Conservation (phyloP, 164 flowering plant genomes). For the Paratinospora sagittata region DNA sequence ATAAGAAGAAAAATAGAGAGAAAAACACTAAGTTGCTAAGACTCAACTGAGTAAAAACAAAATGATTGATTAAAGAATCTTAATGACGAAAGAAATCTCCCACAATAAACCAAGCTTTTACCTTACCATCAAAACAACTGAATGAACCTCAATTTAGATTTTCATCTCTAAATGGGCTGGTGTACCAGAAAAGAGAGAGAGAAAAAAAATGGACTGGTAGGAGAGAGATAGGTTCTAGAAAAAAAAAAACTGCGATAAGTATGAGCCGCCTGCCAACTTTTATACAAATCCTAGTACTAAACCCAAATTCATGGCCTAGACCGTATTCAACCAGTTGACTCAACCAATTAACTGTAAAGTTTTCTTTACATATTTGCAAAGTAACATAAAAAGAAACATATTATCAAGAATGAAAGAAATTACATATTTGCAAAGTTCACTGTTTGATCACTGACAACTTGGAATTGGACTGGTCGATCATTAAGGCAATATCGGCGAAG, state of each 20-base stretch:
- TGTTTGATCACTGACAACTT: constrained; percentile 99
- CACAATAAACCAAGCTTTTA: neutral
- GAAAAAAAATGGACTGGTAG: no score
- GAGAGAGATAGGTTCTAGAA: neutral
- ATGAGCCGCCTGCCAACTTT: neutral
- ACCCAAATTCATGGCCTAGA: neutral
- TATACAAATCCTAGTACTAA: neutral
- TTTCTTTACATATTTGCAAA: no score
- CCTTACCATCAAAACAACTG: neutral
- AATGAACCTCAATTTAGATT: neutral
- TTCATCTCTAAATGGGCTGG: neutral
- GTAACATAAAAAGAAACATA: neutral
- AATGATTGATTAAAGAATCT: neutral
- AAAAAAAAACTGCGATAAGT: neutral
- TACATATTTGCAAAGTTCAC: constrained; percentile 82
- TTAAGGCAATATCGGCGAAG: constrained; percentile 84
- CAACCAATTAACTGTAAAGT: neutral
- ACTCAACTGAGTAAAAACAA: neutral
- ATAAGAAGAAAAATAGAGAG: neutral
- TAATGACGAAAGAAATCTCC: neutral
- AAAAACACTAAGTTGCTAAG: neutral
- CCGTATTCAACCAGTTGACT: neutral
- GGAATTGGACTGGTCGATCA: constrained; percentile 89
- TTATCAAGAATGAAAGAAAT: neutral
- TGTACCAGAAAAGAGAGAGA: no score